Evolutionary conservation across 2,329 filamentous ascomycete genomes (phyloP).

Genomic region (Cryphonectria radicalis): DNA sequence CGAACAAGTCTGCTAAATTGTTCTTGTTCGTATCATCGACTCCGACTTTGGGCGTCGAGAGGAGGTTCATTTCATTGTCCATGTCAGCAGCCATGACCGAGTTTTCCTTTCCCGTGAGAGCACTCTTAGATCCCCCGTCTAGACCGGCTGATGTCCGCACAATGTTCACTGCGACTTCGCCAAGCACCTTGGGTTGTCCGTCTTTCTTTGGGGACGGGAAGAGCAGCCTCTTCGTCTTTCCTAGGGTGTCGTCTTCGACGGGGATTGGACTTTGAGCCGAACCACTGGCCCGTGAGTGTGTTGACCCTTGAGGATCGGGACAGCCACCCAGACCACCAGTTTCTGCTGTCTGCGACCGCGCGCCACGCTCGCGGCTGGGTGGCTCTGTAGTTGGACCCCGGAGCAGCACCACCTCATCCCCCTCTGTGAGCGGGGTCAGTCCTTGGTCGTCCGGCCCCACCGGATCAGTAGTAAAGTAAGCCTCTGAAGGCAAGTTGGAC

Average conservation of each 20-base stretch:
- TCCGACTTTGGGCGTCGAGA: constrained; percentile 40
- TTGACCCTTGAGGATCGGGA: constrained; percentile 46
- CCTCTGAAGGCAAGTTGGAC: constrained; percentile 56
- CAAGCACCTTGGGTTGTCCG: constrained; percentile 63
- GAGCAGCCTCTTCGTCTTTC: constrained; percentile 68
- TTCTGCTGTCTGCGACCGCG: constrained; percentile 34
- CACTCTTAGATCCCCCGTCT: constrained; percentile 42
- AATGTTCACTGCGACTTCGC: constrained; percentile 59
- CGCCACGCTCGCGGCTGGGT: constrained; percentile 31
- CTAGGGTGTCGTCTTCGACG: constrained; percentile 55
- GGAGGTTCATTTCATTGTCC: constrained; percentile 25
- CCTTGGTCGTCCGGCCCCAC: constrained; percentile 49
- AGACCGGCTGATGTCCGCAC: constrained; percentile 49
- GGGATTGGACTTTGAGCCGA: constrained; percentile 62
- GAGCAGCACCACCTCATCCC: constrained; percentile 29
- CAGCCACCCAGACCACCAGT: constrained; percentile 30
- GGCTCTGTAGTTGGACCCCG: constrained; percentile 31
- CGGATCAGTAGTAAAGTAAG: constrained; percentile 58
- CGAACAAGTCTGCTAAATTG: constrained; percentile 65
- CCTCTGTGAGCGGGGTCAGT: constrained; percentile 33
- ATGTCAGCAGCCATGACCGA: constrained; percentile 10
- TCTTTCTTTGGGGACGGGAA: constrained; percentile 78
- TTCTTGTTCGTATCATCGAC: constrained; percentile 32
- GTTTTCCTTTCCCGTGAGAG: constrained; percentile 50
- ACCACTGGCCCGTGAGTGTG: constrained; percentile 60